phyloP scores from a whole-genome alignment of 2,329 filamentous ascomycete species.

The Penicillium expansum region DNA sequence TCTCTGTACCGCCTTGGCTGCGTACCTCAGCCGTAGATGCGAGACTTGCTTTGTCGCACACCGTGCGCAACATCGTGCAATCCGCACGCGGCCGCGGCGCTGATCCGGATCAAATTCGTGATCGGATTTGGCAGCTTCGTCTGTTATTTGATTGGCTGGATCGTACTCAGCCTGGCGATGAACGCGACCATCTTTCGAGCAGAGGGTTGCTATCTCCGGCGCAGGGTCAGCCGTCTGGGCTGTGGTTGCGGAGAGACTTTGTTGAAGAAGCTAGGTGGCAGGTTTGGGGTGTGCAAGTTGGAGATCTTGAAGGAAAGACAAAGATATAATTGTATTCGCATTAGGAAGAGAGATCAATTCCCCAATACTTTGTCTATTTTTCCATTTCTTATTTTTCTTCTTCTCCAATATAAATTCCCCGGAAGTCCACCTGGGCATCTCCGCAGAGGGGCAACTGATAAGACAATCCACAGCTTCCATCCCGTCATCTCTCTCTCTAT shows the following conservation, averaged over 20 bases:
- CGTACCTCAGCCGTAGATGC: slow-evolving; percentile 67
- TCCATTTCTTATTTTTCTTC: neutral
- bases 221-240: slow-evolving; percentile 23
- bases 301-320: slow-evolving; percentile 14
- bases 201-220: neutral
- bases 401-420: no score
- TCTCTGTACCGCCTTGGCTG: slow-evolving; percentile 50
- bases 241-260: slow-evolving; percentile 41
- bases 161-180: slow-evolving; percentile 21
- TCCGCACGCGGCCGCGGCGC: slow-evolving; percentile 33
- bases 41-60: slow-evolving; percentile 63
- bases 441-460: neutral
- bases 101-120: slow-evolving; percentile 48
- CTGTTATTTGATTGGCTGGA: slow-evolving; percentile 68
- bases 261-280: slow-evolving; percentile 43
- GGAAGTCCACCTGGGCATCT: neutral
- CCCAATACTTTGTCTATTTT: neutral
- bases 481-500: neutral
- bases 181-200: neutral
- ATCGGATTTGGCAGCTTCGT: slow-evolving; percentile 61
- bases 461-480: neutral
- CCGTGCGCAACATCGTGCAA: slow-evolving; percentile 34
- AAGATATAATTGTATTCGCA: neutral
- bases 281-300: slow-evolving; percentile 41
- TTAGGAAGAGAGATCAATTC: neutral